phyloP scores from a whole-genome alignment of 805 yeast species.

The Pichia pseudocactophila region DNA sequence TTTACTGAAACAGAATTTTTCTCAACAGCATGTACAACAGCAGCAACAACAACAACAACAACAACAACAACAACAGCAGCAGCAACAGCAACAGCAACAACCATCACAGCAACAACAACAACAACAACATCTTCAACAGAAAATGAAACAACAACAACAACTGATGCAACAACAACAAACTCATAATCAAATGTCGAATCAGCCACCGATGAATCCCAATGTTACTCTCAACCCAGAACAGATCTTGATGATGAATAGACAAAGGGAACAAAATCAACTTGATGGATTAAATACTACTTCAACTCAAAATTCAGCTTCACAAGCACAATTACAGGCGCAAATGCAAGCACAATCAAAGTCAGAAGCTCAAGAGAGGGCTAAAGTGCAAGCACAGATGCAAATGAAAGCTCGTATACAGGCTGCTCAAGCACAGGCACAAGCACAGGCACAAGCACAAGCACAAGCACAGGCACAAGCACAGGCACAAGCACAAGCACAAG shows the following conservation, averaged over 20 bases:
- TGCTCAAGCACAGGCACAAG: slow-evolving; percentile 11
- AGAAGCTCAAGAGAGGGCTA: slow-evolving; percentile 8
- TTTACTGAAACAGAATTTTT: slow-evolving; percentile 33
- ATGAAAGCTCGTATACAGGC: not conserved
- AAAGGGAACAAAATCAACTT: slow-evolving; percentile 15
- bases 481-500: slow-evolving; percentile 2
- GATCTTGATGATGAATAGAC: slow-evolving; percentile 26
- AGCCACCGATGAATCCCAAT: slow-evolving; percentile 1
- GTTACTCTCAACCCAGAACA: slow-evolving; percentile 25
- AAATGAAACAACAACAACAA: slow-evolving; percentile 11
- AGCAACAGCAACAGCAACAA: slow-evolving; percentile 11
- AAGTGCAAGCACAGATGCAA: slow-evolving; percentile 7
- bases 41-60: too few species aligned
- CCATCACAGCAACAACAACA: slow-evolving; percentile 31
- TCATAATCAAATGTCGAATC: not conserved
- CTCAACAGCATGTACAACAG: too few species aligned
- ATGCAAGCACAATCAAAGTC: slow-evolving; percentile 2
- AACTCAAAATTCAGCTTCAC: not conserved
- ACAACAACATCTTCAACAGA: slow-evolving; percentile 20
- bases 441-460: slow-evolving; percentile 8
- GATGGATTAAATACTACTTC: not conserved
- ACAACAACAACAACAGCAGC: slow-evolving; percentile 28
- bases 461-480: slow-evolving; percentile 4
- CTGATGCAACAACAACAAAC: slow-evolving; percentile 6
- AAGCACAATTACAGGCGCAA: slow-evolving; percentile 1